Conservation (phyloP, 2,329 filamentous ascomycete species). For the Onygenales sp. region DNA sequence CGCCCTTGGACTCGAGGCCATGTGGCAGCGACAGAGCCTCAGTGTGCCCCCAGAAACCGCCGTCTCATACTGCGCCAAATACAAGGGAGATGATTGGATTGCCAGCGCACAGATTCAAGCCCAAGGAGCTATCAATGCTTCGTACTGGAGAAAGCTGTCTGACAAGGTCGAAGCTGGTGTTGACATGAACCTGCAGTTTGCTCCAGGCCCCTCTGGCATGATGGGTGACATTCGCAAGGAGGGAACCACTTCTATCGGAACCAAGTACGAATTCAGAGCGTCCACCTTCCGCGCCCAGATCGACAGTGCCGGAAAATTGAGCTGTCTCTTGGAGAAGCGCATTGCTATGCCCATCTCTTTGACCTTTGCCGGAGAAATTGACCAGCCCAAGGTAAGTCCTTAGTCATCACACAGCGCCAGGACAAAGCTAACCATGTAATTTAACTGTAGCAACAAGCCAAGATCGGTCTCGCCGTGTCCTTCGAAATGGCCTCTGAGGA, state of each 20-base stretch:
- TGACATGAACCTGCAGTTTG: conserved; percentile 82
- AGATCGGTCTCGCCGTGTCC: conserved; percentile 88
- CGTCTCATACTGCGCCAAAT: conserved; percentile 81
- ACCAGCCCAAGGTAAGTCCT: conserved; percentile 78
- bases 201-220: conserved; percentile 53
- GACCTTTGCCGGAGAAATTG: conserved; percentile 92
- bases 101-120: conserved; percentile 83
- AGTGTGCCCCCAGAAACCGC: conserved; percentile 83
- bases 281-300: conserved; percentile 93
- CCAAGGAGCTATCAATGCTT: conserved; percentile 77
- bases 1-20: conserved; percentile 78
- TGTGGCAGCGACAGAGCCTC: conserved; percentile 83
- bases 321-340: conserved; percentile 88
- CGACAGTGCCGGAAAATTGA: conserved; percentile 89
- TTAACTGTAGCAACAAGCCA: conserved; percentile 68
- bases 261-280: conserved; percentile 97
- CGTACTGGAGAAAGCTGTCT: conserved; percentile 87
- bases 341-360: conserved; percentile 86
- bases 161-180: conserved; percentile 96
- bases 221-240: conserved; percentile 78
- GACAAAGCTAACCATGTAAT: conserved; percentile 8
- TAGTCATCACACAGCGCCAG: background rate
- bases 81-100: conserved; percentile 88
- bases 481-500: conserved; percentile 80
- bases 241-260: conserved; percentile 80